Evolutionary conservation across 139 green algal genomes (phyloP), one percentile per base, ranked within the genome.

Genomic region (Astrephomene gubernaculifera): DNA sequence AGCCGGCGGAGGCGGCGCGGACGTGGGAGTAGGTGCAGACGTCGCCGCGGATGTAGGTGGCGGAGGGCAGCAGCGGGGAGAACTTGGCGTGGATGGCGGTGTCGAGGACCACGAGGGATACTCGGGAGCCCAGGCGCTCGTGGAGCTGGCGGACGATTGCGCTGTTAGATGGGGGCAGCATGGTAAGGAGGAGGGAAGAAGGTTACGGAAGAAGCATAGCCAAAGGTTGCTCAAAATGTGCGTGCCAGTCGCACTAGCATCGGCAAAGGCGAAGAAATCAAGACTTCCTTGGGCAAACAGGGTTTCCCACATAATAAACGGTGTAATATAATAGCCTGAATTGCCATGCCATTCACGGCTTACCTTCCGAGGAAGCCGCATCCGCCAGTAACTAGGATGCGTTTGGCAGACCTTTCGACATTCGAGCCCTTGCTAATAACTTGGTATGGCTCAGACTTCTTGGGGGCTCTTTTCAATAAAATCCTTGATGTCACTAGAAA

Each of bases 311-410:
- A n/a, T n/a, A n/a, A n/a, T n/a, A n/a, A n/a, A n/a, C n/a, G n/a
- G n/a, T n/a, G n/a, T n/a, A n/a, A n/a, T n/a, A n/a, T n/a, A n/a
- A n/a, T n/a, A n/a, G n/a, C n/a, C n/a, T n/a, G n/a, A n/a, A n/a
- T n/a, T n/a, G n/a, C n/a, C n/a, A n/a, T n/a, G n/a, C n/a, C n/a
- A n/a, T n/a, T n/a, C n/a, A n/a, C n/a, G n/a, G n/a, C n/a, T 36
- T 33, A 69, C 79, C 65, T 86, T 22, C 79, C 79, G 0, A 86
- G 36, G 25, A 79, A 78, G 35, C 79, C 79, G 33, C 79, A 86
- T 2, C 79, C 79, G 2, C 79, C 79, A 1, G 79, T 86, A 0
- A 86, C 65, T 25, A 78, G 44, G 12, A 86, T 35, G 19, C 36
- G 64, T 45, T 86, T 76, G 31, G 0, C 21, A 22, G n/a, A 8